phyloP scores from a whole-genome alignment of 768 basidiomycete species.

The Suillus alpinus region DNA sequence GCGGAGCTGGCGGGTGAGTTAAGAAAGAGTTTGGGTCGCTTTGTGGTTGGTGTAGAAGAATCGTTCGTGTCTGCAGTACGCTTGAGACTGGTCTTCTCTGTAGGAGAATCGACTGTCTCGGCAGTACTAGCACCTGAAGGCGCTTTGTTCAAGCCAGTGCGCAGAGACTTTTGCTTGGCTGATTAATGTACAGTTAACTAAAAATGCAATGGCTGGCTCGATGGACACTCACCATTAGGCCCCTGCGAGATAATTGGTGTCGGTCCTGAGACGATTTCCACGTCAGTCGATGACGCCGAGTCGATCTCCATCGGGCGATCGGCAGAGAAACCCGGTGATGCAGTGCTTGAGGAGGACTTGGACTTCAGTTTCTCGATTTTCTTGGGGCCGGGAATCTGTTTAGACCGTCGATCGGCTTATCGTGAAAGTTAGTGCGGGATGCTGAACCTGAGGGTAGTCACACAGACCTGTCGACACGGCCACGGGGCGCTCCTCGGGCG shows the following conservation, averaged over 20 bases:
- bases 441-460: neutral
- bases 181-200: neutral
- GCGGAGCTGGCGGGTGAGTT: neutral
- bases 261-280: slow-evolving; percentile 1
- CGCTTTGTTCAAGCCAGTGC: neutral
- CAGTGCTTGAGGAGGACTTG: neutral
- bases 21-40: neutral
- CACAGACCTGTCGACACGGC: neutral
- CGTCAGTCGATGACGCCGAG: slow-evolving; percentile 2
- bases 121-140: neutral
- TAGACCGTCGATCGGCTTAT: neutral
- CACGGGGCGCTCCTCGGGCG: neutral
- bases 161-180: neutral
- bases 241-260: neutral
- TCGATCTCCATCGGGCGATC: neutral
- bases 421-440: neutral
- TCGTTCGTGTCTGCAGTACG: neutral
- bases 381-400: neutral
- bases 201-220: neutral
- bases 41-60: neutral
- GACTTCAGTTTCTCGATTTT: neutral
- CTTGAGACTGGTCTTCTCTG: neutral
- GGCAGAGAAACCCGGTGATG: neutral
- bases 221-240: neutral
- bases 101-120: neutral